Base-by-base conservation (phyloP, 192 early-diverging fungal genomes). In the Coemansia sp. region DNA sequence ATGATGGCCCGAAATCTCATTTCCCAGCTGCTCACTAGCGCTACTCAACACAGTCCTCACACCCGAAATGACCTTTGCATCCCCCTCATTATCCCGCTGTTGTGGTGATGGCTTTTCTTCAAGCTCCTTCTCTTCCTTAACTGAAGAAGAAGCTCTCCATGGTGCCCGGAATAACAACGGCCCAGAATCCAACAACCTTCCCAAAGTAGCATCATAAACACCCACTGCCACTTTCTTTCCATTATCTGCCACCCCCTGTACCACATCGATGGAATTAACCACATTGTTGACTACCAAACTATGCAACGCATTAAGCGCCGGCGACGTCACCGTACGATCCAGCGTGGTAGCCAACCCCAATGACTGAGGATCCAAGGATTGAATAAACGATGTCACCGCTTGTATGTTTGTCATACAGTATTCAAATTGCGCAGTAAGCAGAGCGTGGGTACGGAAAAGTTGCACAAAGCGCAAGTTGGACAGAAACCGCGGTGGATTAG, bases 401-500 rank as follows among this genome's bases (percentile, higher is more conserved):
- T 61, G 56, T 5, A 72, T 54, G 38, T 72, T 82, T 7, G 83
- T 85, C 67, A 85, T 49, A 49, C 78, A 82, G 56, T 85, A 85
- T 49, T 77, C 75, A n/a, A 67, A 69, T 50, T 78, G 76, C 38
- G 81, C 56, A 4, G 71, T 50, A 30, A 83, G 68, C 42, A 83
- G 63, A 10, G 79, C 65, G 10, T 48, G 79, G 4, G 66, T 67
- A 28, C 73, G 78, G 68, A 71, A 85, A 28, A 71, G 60, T 61
- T 79, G 75, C 51, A 85, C 69, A 31, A 71, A 91, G 65, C 83
- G 83, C 29, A 91, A 64, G 42, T 89, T 91, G n/a, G 88, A 89
- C 2, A 90, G 75, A 7, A 91, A 84, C 31, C 86, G 84, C 12
- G 85, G 83, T 7, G 90, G 90, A 36, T 89, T 91, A 59, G 82